A percentile compares a stretch with the other conserved stretches of the same genome.
phyloP scores from a whole-genome alignment of 441 rosid genomes.

The Hypseocharis bilobata region DNA sequence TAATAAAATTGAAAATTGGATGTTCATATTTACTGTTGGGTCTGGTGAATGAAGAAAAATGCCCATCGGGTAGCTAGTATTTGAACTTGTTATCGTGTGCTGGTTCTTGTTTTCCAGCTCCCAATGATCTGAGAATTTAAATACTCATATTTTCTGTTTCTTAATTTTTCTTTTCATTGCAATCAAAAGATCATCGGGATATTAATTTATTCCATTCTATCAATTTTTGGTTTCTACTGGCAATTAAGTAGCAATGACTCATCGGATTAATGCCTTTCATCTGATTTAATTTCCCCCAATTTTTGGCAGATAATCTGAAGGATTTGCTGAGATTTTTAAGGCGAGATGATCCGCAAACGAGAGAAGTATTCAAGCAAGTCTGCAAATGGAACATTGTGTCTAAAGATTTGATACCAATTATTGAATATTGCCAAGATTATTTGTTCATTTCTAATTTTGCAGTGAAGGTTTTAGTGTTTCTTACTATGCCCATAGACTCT shows the following conservation, averaged over 20 bases:
- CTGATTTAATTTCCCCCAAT: background rate
- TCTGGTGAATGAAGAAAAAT: background rate
- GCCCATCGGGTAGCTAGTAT: background rate
- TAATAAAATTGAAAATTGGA: background rate
- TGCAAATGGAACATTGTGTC: conserved; percentile 82
- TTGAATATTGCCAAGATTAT: conserved; percentile 58
- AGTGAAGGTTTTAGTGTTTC: conserved; percentile 91
- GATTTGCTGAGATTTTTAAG: conserved; percentile 78
- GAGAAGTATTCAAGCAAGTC: conserved; percentile 81
- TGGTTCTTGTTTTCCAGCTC: background rate
- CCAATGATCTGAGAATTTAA: background rate
- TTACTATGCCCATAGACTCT: conserved; percentile 83
- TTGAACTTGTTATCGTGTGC: background rate
- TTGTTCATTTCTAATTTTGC: conserved; percentile 19
- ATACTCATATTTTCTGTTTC: background rate
- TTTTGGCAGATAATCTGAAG: conserved; percentile 57
- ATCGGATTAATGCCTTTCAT: background rate
- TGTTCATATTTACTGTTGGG: too few relatives aligned
- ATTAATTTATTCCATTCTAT: background rate
- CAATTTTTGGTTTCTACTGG: background rate
- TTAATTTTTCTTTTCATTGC: background rate
- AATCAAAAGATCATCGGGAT: background rate
- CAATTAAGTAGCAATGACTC: background rate
- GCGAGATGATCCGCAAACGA: conserved; percentile 76
- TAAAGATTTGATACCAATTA: conserved; percentile 81